A percentile compares a stretch with the other conserved stretches of the same genome.
Conservation (phyloP, 768 basidiomycete species). For the Mycena vulgaris region DNA sequence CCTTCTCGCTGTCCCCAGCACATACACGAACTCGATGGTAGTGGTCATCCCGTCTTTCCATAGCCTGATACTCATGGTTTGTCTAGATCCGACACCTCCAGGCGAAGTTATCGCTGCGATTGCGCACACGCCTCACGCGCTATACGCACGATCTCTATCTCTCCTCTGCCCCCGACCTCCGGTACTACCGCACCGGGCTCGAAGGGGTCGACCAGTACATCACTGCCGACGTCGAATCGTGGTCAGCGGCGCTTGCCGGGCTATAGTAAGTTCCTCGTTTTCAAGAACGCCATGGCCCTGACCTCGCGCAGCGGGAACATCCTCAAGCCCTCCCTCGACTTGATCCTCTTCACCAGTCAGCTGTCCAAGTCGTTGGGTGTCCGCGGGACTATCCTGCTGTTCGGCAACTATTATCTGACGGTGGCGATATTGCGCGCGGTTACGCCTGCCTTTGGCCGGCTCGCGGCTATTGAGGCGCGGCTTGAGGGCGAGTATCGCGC, state of each 20-base stretch:
- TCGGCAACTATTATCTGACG: constrained; percentile 90
- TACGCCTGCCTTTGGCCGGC: constrained; percentile 92
- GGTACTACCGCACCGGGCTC: constrained; percentile 76
- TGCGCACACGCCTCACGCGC: constrained; percentile 89
- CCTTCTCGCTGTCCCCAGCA: constrained; percentile 90
- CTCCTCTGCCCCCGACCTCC: constrained; percentile 76
- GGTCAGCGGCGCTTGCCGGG: constrained; percentile 87
- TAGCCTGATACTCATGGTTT: background rate
- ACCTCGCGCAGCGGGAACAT: constrained; percentile 81
- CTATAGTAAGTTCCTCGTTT: constrained; percentile 80
- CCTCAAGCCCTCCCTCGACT: constrained; percentile 92
- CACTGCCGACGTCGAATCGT: constrained; percentile 92
- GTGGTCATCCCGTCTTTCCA: constrained; percentile 23
- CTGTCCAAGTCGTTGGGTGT: constrained; percentile 89
- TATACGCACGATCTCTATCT: constrained; percentile 96
- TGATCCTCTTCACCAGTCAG: constrained; percentile 93
- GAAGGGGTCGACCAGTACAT: constrained; percentile 94
- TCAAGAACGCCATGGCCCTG: background rate
- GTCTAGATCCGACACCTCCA: constrained; percentile 89
- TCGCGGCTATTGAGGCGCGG: constrained; percentile 90
- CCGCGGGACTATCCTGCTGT: constrained; percentile 86
- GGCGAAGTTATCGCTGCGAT: constrained; percentile 83
- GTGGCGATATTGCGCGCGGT: constrained; percentile 86
- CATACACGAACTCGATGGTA: constrained; percentile 97
- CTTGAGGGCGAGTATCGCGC: constrained; percentile 93